Base-by-base conservation (phyloP, 495 filamentous ascomycete species). In the Xylaria acuta region DNA sequence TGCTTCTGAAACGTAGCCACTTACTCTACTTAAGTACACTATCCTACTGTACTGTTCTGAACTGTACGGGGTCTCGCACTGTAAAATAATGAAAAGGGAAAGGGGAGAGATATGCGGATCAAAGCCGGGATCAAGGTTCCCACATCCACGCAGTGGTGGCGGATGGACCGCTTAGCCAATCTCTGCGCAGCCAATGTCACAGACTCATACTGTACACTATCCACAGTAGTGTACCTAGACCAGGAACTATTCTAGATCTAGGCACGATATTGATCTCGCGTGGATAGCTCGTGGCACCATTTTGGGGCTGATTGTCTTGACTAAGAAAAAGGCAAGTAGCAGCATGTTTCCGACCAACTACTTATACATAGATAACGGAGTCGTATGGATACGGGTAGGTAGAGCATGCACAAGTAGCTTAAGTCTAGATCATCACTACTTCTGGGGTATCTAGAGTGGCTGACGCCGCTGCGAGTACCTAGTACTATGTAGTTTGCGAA, bases 101-200 rank as follows among this genome's bases (percentile, higher is more conserved):
- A 60, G 12, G 51, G 51, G 51, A 22, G 18, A 60, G 20, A 38
- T 1, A 20, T 22, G 58, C 58, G 30, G 60, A 64, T 27, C 38
- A 43, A 30, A 43, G n/a, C 60, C 36, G 38, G 60, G 60, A 64
- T 64, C 60, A 41, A 43, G 60, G 60, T 43, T 64, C 60, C 38
- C n/a, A 9, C n/a, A 43, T 43, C n/a, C 38, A 25, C 34, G 34
- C 54, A 14, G 47, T 32, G 54, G 59, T n/a, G n/a, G n/a, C 60
- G 38, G 60, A 43, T 30, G 60, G 38, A 5, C 38, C 60, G 38
- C 22, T 5, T 43, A 43, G 38, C 60, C 60, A 64, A 64, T 43
- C 36, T 64, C 22, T 25, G 38, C 32, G 34, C 58, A 60, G 54
- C 30, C 54, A 36, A 59, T 58, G 54, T 34, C 30, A 58, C 30